Percentiles rank a stretch among this genome's conserved stretches.
These are phyloP conservation scores for Pezicula rhizophila DNA, from an alignment of 2,329 filamentous ascomycete genomes.

Conservation along the genomic window DNA sequence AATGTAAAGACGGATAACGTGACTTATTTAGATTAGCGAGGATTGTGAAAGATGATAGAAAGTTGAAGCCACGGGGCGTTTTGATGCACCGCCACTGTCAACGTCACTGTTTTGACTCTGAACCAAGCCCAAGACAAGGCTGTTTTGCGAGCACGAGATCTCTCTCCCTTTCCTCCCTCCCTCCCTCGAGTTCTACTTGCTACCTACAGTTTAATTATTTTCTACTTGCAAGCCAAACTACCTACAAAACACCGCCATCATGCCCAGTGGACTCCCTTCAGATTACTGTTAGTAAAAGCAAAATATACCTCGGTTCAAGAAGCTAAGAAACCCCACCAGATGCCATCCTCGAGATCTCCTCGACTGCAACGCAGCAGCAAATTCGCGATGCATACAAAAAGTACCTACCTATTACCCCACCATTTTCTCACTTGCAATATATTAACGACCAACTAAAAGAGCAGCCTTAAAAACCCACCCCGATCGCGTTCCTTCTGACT, in stretches of 20 bases:
- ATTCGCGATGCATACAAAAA: constrained; percentile 94
- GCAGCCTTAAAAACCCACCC: constrained; percentile 89
- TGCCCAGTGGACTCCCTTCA: constrained; percentile 21
- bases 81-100: no score
- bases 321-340: constrained; percentile 40
- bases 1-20: no score
- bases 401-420: constrained; percentile 33
- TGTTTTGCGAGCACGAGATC: no score
- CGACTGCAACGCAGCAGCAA: constrained; percentile 72
- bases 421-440: background rate
- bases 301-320: background rate
- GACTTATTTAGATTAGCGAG: no score
- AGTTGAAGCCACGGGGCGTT: no score
- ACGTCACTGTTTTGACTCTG: no score
- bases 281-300: constrained; percentile 33
- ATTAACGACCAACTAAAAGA: constrained; percentile 33
- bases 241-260: background rate
- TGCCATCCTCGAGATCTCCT: constrained; percentile 64
- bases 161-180: no score
- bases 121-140: no score
- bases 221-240: background rate
- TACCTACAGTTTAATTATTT: no score
- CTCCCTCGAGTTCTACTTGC: no score
- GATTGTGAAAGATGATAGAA: no score
- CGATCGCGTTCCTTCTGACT: constrained; percentile 78